Conservation (phyloP, 164 flowering plant species). For the Vitis rupestris region DNA sequence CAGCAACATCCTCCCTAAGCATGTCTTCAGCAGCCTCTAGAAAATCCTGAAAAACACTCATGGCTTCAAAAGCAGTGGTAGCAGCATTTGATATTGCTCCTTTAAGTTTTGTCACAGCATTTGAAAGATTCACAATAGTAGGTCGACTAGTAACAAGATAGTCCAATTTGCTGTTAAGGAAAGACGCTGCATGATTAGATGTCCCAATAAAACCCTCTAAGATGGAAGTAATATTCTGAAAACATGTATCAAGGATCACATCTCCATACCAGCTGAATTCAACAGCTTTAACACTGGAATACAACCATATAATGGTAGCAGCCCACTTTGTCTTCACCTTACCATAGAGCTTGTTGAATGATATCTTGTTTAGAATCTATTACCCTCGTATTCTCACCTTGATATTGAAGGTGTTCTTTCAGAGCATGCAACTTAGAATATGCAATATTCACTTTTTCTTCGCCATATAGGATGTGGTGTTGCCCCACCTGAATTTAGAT, state of each 20-base stretch:
- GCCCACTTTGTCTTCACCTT: too few species aligned
- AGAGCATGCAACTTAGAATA: too few species aligned
- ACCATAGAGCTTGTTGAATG: too few species aligned
- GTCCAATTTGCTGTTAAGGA: slow-evolving; percentile 60
- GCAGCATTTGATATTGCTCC: slow-evolving; percentile 44
- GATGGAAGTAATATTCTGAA: slow-evolving; percentile 19
- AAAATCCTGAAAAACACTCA: slow-evolving; percentile 69
- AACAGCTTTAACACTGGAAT: too few species aligned
- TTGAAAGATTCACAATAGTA: slow-evolving; percentile 93
- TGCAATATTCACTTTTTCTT: slow-evolving; percentile 32
- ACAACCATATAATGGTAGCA: too few species aligned
- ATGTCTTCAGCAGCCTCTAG: slow-evolving; percentile 88
- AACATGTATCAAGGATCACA: too few species aligned
- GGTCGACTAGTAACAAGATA: slow-evolving; percentile 93
- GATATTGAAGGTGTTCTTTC: too few species aligned
- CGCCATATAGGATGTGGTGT: slow-evolving; percentile 56
- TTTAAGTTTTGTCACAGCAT: slow-evolving; percentile 83
- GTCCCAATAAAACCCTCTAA: slow-evolving; percentile 52
- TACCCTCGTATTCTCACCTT: too few species aligned
- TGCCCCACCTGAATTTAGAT: slow-evolving; percentile 64
- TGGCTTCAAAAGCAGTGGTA: slow-evolving; percentile 44
- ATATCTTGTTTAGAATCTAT: too few species aligned
- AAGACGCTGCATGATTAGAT: slow-evolving; percentile 63
- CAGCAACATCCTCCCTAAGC: slow-evolving; percentile 90
- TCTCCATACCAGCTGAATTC: too few species aligned